A percentile compares a stretch with the other conserved stretches of the same genome.
These are phyloP conservation scores for Rhizopogon sp. DNA, from an alignment of 768 basidiomycete species.

Conservation along the genomic window DNA sequence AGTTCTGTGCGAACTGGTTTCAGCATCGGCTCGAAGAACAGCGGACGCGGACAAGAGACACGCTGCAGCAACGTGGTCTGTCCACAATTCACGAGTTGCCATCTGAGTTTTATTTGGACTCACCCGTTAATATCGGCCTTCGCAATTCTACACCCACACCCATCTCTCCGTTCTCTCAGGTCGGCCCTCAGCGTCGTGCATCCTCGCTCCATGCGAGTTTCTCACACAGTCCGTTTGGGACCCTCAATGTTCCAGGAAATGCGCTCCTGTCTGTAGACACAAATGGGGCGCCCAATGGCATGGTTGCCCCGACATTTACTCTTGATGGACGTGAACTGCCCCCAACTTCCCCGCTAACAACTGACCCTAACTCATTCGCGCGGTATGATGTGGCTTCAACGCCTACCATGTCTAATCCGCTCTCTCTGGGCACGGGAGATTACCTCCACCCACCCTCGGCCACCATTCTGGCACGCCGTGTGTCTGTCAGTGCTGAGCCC, in stretches of 20 bases:
- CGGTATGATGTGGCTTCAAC: conserved; percentile 43
- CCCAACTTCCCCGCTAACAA: conserved; percentile 57
- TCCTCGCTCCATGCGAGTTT: conserved; percentile 47
- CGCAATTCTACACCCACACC: conserved; percentile 32
- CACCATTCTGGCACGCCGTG: conserved; percentile 83
- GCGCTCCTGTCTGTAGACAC: conserved; percentile 57
- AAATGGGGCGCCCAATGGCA: conserved; percentile 18
- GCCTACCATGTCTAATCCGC: conserved; percentile 38
- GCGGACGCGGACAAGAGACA: conserved; percentile 65
- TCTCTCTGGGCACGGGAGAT: conserved; percentile 45
- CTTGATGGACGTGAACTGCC: conserved; percentile 55
- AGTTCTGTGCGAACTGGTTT: conserved; percentile 95
- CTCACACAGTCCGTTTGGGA: conserved; percentile 70
- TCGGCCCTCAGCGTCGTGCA: conserved; percentile 42
- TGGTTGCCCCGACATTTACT: conserved; percentile 51
- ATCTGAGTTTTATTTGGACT: conserved; percentile 55
- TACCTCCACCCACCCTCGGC: conserved; percentile 70
- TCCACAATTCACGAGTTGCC: conserved; percentile 50
- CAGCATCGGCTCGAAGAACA: conserved; percentile 84
- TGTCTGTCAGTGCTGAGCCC: conserved; percentile 94
- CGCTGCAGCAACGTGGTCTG: conserved; percentile 47
- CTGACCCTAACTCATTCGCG: conserved; percentile 42
- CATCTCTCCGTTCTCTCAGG: conserved; percentile 55
- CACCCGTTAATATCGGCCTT: conserved; percentile 30
- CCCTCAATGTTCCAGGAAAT: conserved; percentile 77